Conservation (phyloP, 108 stramenopile genomes). For the Skeletonema marinoi region DNA sequence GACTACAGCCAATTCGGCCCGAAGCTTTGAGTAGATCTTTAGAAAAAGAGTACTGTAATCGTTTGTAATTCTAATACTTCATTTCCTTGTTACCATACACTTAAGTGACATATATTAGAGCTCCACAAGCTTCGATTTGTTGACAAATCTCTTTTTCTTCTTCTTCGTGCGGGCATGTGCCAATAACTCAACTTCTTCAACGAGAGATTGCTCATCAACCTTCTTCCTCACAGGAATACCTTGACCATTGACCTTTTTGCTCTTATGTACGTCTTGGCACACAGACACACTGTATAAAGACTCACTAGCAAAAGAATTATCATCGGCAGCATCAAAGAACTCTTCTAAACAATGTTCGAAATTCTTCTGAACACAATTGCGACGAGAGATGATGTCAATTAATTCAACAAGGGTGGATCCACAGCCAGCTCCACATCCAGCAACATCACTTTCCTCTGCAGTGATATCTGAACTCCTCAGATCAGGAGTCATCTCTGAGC, state of each 20-base stretch:
- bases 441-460: neutral
- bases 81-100: too few species aligned
- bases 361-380: neutral
- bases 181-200: neutral
- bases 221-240: neutral
- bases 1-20: conserved; percentile 92
- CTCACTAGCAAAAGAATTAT: neutral
- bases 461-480: too few species aligned
- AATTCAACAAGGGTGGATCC: neutral
- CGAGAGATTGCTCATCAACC: neutral
- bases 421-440: neutral
- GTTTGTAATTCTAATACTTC: neutral
- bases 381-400: neutral
- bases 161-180: neutral
- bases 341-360: neutral
- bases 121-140: neutral
- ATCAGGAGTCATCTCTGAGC: too few species aligned
- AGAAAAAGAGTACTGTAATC: neutral
- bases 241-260: neutral
- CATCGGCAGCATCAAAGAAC: neutral
- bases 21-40: conserved; percentile 38
- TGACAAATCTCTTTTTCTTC: neutral
- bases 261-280: neutral
- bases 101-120: too few species aligned
- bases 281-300: neutral